Conservation (phyloP, 2,329 filamentous ascomycete species). For the Aspergillus quadrilineatus region DNA sequence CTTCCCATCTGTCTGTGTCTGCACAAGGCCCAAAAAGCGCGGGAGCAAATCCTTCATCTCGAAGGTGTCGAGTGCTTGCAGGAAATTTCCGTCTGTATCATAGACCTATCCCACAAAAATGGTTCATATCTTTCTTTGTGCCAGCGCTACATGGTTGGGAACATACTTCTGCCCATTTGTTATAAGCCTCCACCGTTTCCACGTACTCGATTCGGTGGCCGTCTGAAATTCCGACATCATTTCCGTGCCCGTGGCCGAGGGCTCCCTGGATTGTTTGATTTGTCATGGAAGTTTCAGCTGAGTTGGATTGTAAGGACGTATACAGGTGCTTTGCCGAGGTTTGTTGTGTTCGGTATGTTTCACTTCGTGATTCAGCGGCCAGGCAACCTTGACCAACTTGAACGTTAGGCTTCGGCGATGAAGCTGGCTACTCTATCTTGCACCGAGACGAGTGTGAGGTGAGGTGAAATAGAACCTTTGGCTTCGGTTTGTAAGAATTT, state of each 20-base stretch:
- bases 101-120: slow-evolving; percentile 46
- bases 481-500: too few species aligned
- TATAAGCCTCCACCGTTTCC: slow-evolving; percentile 39
- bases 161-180: slow-evolving; percentile 40
- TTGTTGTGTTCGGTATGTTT: neutral
- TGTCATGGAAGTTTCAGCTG: slow-evolving; percentile 10
- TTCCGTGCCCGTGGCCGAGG: slow-evolving; percentile 7
- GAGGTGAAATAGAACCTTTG: too few species aligned
- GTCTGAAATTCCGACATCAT: neutral
- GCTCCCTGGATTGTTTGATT: slow-evolving; percentile 24
- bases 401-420: neutral
- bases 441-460: too few species aligned
- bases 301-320: neutral
- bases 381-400: neutral
- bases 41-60: slow-evolving; percentile 56
- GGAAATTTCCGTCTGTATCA: slow-evolving; percentile 65
- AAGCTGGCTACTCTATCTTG: neutral
- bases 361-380: neutral
- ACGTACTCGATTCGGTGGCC: slow-evolving; percentile 25
- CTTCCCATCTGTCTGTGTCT: neutral
- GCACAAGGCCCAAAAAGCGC: slow-evolving; percentile 41
- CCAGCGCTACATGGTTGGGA: neutral
- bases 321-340: neutral
- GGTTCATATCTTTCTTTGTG: too few species aligned
- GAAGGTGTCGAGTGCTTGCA: slow-evolving; percentile 62